These are phyloP conservation scores for Picochlorum costavermella DNA, from an alignment of 139 green algal species.

Conservation along the genomic window DNA sequence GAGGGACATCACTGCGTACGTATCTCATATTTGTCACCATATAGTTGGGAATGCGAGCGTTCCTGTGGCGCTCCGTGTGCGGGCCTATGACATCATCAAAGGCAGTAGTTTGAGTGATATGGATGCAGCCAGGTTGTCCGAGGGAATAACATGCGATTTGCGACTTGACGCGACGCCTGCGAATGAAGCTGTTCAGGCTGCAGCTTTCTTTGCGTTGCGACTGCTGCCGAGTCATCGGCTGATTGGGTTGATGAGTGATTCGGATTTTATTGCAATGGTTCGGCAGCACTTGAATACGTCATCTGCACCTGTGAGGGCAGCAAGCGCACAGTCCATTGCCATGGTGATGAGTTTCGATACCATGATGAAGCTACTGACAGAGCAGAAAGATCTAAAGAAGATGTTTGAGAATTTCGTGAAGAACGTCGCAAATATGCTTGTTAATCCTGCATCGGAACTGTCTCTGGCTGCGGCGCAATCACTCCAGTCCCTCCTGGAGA, in stretches of 20 bases:
- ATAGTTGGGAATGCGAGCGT: slow-evolving; percentile 19
- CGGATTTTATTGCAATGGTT: slow-evolving; percentile 1
- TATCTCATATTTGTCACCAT: slow-evolving; percentile 5
- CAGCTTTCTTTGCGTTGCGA: slow-evolving; percentile 16
- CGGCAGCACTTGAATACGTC: slow-evolving; percentile 7
- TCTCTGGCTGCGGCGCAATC: not conserved
- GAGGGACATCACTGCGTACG: slow-evolving; percentile 5
- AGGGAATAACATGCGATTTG: slow-evolving; percentile 16
- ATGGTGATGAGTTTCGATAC: slow-evolving; percentile 3
- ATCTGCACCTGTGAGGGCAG: slow-evolving; percentile 15
- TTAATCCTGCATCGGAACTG: not conserved
- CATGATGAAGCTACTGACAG: not conserved
- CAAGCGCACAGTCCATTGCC: slow-evolving; percentile 3
- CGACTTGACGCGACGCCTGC: not conserved
- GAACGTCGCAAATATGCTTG: not conserved
- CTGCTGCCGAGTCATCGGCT: slow-evolving; percentile 21
- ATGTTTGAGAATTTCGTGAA: slow-evolving; percentile 5
- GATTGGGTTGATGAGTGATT: slow-evolving; percentile 11
- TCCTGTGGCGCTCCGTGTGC: not conserved
- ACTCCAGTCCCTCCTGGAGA: not conserved
- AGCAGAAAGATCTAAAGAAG: not conserved
- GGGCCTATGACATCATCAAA: slow-evolving; percentile 19
- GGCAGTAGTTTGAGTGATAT: slow-evolving; percentile 8
- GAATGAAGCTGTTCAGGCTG: slow-evolving; percentile 12
- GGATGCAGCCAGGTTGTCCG: slow-evolving; percentile 14